These are phyloP conservation scores for Juglanconis oblonga DNA, from an alignment of 2,329 filamentous ascomycete species.

Conservation along the genomic window DNA sequence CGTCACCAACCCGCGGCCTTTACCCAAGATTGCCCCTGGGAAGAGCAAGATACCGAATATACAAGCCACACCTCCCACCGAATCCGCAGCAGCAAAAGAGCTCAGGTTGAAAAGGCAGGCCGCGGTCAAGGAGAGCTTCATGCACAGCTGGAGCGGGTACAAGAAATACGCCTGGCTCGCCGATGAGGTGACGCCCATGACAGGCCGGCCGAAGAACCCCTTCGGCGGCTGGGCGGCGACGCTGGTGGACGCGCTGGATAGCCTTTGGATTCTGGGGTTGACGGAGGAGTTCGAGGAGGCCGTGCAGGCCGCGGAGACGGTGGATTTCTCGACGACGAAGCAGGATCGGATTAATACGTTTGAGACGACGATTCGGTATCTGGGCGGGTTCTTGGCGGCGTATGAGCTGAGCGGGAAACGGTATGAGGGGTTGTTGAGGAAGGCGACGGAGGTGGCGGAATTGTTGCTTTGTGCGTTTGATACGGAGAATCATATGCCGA, in stretches of 20 bases:
- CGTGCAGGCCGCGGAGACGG: constrained; percentile 51
- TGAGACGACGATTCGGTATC: constrained; percentile 69
- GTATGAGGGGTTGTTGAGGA: constrained; percentile 52
- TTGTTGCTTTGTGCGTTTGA: constrained; percentile 66
- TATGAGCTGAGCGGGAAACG: constrained; percentile 62
- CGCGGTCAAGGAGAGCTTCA: constrained; percentile 49
- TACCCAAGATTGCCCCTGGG: constrained; percentile 29
- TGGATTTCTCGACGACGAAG: constrained; percentile 59
- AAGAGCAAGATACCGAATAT: constrained; percentile 46
- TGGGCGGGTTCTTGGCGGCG: constrained; percentile 67
- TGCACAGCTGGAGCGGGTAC: constrained; percentile 59
- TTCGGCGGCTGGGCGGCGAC: constrained; percentile 68
- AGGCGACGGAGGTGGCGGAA: constrained; percentile 62
- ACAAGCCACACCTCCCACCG: constrained; percentile 54
- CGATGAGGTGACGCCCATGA: constrained; percentile 60
- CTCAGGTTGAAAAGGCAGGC: constrained; percentile 36
- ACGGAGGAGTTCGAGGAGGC: constrained; percentile 64
- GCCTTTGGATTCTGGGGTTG: constrained; percentile 71
- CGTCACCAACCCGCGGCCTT: constrained; percentile 27
- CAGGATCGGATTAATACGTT: constrained; percentile 60
- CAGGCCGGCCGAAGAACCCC: constrained; percentile 48
- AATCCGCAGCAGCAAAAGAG: constrained; percentile 32
- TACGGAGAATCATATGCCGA: constrained; percentile 65
- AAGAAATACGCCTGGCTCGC: constrained; percentile 60
- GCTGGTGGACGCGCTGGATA: constrained; percentile 65